Evolutionary conservation across 2,329 filamentous ascomycete genomes (phyloP).

Genomic region (Esteya vermicola): DNA sequence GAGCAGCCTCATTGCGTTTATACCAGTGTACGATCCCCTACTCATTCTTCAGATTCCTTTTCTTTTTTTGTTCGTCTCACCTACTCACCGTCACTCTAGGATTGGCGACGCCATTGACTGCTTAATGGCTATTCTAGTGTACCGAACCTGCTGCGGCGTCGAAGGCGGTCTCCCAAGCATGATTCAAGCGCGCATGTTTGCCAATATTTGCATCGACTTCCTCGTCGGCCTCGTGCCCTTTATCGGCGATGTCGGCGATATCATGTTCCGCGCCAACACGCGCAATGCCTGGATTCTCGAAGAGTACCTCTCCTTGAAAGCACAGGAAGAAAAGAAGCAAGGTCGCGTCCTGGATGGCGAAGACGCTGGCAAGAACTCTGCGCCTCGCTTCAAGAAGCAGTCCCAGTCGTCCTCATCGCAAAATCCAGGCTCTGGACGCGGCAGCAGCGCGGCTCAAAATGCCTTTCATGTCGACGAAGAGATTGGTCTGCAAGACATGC

Average conservation of each 20-base stretch:
- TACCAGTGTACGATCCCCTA: constrained; percentile 54
- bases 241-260: constrained; percentile 62
- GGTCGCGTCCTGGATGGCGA: not conserved
- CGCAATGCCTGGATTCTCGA: constrained; percentile 47
- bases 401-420: too few relatives aligned
- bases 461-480: too few relatives aligned
- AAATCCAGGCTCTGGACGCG: too few relatives aligned
- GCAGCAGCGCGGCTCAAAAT: too few relatives aligned
- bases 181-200: constrained; percentile 57
- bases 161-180: constrained; percentile 57
- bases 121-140: constrained; percentile 60
- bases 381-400: not conserved
- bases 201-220: constrained; percentile 68
- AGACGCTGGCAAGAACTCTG: not conserved
- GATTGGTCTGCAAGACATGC: too few relatives aligned
- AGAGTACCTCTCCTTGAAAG: constrained; percentile 52
- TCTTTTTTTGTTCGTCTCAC: not conserved
- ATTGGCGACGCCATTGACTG: constrained; percentile 64
- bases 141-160: constrained; percentile 56
- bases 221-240: constrained; percentile 60
- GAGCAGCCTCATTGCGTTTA: constrained; percentile 69
- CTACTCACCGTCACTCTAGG: constrained; percentile 21
- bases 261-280: constrained; percentile 60
- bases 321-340: constrained; percentile 33
- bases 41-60: not conserved